Base-by-base conservation (phyloP, 208 protist genomes). In the Trypanosoma mega region DNA sequence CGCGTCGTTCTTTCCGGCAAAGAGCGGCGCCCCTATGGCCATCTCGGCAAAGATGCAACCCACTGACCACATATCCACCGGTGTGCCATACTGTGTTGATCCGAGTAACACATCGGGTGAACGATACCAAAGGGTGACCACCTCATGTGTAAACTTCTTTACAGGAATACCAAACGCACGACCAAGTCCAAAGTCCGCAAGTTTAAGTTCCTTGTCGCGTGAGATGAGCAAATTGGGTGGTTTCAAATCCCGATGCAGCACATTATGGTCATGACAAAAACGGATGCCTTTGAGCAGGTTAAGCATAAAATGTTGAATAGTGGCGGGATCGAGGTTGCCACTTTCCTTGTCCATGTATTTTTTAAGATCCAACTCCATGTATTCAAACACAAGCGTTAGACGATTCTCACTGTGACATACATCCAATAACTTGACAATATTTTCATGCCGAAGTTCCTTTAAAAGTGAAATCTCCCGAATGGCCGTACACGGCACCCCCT, bases 351-450 rank as follows among this genome's bases (percentile, higher is more conserved):
- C 94, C 33, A 99, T 78, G 62, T 94, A 98, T 68, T 98, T 97
- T 68, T 98, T 98, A 43, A 99, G 63, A 70, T 99, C 97, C 41
- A 96, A 47, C 41, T 99, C 95, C 27, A 98, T 67, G 72, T 92
- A 99, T 77, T 99, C 98, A 65, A 99, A 99, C 11, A 99, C 97
- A 21, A 99, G 76, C 4, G 89, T 98, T 16, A 99, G 83, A 30
- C 96, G 95, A 41, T 86, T 85, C 30, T 98, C 87, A 23, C 78
- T 96, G 77, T 98, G 93, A 27, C 97, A 96, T 6, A 99, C 96
- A 64, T 99, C 97, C 18, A 96, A 71, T 3, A 99, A 66, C 46
- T 90, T 89, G 8, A 97, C 89, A 51, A 97, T 94, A 63, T 97
- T 98, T 1, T 89, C 72, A 64, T 99, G 98, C 1, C 96, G 74